Evolutionary conservation across 2,329 filamentous ascomycete genomes (phyloP).

Genomic region (Colletotrichum godetiae): DNA sequence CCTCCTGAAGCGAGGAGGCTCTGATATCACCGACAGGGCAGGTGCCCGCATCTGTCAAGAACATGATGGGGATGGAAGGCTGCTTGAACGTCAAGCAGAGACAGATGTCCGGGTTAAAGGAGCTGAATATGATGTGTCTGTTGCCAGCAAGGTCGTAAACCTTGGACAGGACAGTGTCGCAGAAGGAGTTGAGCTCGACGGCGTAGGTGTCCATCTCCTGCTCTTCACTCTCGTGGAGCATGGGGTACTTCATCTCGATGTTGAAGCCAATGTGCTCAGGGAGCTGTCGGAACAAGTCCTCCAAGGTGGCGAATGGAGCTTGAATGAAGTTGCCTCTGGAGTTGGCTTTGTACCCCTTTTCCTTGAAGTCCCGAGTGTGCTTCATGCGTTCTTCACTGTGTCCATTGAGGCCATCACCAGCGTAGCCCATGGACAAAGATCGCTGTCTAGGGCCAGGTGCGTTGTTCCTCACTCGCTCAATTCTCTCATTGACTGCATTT

Average conservation of each 20-base stretch:
- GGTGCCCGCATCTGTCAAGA: constrained; percentile 91
- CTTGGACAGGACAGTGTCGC: constrained; percentile 89
- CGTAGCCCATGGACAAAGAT: constrained; percentile 67
- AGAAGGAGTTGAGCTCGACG: constrained; percentile 95
- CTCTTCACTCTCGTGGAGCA: constrained; percentile 94
- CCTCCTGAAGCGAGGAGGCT: constrained; percentile 92
- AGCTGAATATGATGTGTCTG: constrained; percentile 96
- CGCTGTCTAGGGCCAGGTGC: constrained; percentile 53
- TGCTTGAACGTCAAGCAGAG: constrained; percentile 96
- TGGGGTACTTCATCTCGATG: constrained; percentile 99
- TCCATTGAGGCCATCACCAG: constrained; percentile 48
- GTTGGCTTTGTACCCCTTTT: constrained; percentile 96
- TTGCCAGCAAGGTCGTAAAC: constrained; percentile 87
- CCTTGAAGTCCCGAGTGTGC: constrained; percentile 94
- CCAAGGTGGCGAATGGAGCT: constrained; percentile 92
- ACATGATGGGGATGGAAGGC: constrained; percentile 94
- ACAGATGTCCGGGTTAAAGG: constrained; percentile 97
- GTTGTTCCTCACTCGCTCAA: constrained; percentile 45
- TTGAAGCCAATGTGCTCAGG: constrained; percentile 92
- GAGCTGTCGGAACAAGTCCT: constrained; percentile 90
- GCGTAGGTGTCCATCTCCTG: constrained; percentile 97
- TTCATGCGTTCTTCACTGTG: constrained; percentile 86
- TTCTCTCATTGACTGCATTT: constrained; percentile 42
- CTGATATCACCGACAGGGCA: constrained; percentile 86
- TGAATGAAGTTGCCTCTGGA: constrained; percentile 95